Base-by-base conservation (phyloP, 495 filamentous ascomycete genomes). In the Hypomontagnella monticulosa region DNA sequence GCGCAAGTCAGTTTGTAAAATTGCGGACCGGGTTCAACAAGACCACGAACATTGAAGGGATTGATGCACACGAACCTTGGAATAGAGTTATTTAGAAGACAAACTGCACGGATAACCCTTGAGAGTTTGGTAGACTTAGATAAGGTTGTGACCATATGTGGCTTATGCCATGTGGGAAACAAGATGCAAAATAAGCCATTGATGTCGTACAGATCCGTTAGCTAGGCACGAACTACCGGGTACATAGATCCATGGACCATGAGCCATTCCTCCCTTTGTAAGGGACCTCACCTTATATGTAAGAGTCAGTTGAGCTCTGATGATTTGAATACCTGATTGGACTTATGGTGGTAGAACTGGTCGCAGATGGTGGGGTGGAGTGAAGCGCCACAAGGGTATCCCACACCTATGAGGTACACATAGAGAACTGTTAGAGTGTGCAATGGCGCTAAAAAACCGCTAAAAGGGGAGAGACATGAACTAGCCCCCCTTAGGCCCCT, bases 131-230 rank as follows among this genome's bases (percentile, higher is more conserved):
- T 43, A 51, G 52, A 32, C 9, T n/a, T 23, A 53, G 47, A 66
- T 59, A 66, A 65, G 55, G 62, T 60, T 50, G 15, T 16, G 34
- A 36, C 33, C 12, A 34, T 37, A 38, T 16, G 41, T 47, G 58
- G 50, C 41, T 62, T 46, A 40, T 32, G 33, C 42, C 33, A 53
- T 52, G 27, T 19, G 27, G 37, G 23, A 50, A 50, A 36, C 8
- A 23, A 41, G 51, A 46, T 9, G 8, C 7, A 34, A 34, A 40
- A 54, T 8, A 18, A 53, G 47, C 49, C 42, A 58, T 58, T 27
- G 54, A 60, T 59, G 62, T 66, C 55, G 48, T 54, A 66, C 62
- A 66, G 52, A 23, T 36, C 19, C 56, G 23, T 57, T 1, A 33
- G 23, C 23, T 15, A 41, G 12, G 52, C 16, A 55, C 27, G 38